Evolutionary conservation across 306 rosid genomes (phyloP).

Genomic region (Boehmeria nivea): DNA sequence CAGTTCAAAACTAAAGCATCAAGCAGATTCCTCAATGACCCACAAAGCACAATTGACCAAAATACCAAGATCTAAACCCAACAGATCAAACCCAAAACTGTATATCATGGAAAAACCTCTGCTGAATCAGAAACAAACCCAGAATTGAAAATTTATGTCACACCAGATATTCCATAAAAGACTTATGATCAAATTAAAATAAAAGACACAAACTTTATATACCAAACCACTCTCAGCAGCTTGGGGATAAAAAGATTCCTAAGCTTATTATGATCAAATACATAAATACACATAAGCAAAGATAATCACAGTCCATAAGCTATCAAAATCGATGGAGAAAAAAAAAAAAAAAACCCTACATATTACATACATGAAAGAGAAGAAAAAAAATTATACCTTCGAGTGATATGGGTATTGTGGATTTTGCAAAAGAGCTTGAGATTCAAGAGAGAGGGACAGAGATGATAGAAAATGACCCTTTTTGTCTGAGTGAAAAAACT

Average conservation of each 20-base stretch:
- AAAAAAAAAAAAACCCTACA: neutral
- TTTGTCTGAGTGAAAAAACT: slow-evolving; percentile 1
- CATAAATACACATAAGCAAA: too few relatives aligned
- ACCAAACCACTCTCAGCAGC: neutral
- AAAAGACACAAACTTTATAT: neutral
- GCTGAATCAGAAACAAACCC: slow-evolving; percentile 8
- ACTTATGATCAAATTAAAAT: neutral
- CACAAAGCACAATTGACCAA: neutral
- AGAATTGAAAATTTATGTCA: neutral
- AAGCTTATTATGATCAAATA: too few relatives aligned
- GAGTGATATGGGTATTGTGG: slow-evolving; percentile 18
- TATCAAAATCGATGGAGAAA: too few relatives aligned
- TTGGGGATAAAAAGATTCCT: neutral
- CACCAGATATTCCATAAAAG: neutral
- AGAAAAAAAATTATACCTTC: too few relatives aligned
- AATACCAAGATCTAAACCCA: neutral
- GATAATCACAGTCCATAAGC: too few relatives aligned
- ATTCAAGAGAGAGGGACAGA: slow-evolving; percentile 4
- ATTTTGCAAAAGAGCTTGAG: neutral
- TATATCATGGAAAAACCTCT: neutral
- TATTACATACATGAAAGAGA: too few relatives aligned
- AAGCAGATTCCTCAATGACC: slow-evolving; percentile 11
- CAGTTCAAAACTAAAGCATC: neutral
- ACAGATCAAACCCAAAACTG: neutral
- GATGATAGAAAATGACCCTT: neutral